These are phyloP conservation scores for Yamadazyma atlantica DNA, from an alignment of 1,139 yeast genomes.

Conservation along the genomic window DNA sequence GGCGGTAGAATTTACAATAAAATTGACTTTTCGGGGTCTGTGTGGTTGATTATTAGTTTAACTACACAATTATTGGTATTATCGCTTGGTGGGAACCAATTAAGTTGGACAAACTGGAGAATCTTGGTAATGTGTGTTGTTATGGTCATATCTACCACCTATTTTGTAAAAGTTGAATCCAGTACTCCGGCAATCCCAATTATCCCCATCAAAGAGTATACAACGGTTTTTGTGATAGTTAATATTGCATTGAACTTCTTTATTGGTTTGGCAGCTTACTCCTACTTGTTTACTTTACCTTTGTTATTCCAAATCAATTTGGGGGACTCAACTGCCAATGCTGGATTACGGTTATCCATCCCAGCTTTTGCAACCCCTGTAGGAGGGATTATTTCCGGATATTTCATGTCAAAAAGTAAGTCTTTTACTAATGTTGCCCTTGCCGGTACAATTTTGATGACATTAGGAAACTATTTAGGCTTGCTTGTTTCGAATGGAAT, in stretches of 20 bases:
- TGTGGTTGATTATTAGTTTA: slow-evolving; percentile 22
- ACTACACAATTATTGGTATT: slow-evolving; percentile 28
- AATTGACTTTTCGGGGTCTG: slow-evolving; percentile 22
- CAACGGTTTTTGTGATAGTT: slow-evolving; percentile 22
- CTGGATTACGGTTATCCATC: slow-evolving; percentile 33
- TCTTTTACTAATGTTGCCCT: slow-evolving; percentile 21
- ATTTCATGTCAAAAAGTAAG: slow-evolving; percentile 27
- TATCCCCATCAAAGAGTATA: slow-evolving; percentile 32
- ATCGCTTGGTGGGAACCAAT: slow-evolving; percentile 24
- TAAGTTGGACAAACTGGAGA: slow-evolving; percentile 19
- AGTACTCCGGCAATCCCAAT: slow-evolving; percentile 34
- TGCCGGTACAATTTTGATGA: slow-evolving; percentile 30
- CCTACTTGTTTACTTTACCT: slow-evolving; percentile 40
- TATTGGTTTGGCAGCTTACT: slow-evolving; percentile 37
- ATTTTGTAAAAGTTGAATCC: slow-evolving; percentile 20
- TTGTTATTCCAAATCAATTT: slow-evolving; percentile 34
- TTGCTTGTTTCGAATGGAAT: slow-evolving; percentile 21
- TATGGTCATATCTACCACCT: slow-evolving; percentile 12
- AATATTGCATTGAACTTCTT: slow-evolving; percentile 29
- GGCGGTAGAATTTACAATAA: slow-evolving; percentile 6
- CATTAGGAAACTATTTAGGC: slow-evolving; percentile 31
- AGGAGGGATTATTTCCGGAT: slow-evolving; percentile 39
- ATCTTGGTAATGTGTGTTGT: slow-evolving; percentile 7
- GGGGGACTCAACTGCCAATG: slow-evolving; percentile 26
- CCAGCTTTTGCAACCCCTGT: slow-evolving; percentile 40